Evolutionary conservation across 2,329 filamentous ascomycete genomes (phyloP).

Genomic region (Nothophaeocryptopus gaeumannii): DNA sequence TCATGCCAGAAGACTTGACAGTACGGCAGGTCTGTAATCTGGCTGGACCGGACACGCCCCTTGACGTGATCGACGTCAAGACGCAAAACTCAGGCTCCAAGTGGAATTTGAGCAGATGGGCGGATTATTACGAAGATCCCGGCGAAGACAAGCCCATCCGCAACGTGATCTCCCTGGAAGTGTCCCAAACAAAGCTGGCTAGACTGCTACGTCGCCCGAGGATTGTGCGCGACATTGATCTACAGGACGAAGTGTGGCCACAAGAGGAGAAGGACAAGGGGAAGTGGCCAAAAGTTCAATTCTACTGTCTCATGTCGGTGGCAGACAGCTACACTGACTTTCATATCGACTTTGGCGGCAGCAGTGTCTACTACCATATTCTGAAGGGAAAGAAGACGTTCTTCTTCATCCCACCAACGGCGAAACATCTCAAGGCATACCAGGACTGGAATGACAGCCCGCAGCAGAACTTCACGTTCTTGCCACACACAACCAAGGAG

Average conservation of each 20-base stretch:
- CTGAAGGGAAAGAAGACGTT: slow-evolving; percentile 67
- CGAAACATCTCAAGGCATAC: slow-evolving; percentile 66
- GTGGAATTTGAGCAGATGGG: slow-evolving; percentile 65
- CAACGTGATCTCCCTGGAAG: slow-evolving; percentile 68
- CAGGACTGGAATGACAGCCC: slow-evolving; percentile 69
- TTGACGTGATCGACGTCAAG: slow-evolving; percentile 69
- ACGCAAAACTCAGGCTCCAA: slow-evolving; percentile 64
- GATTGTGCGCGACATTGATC: slow-evolving; percentile 62
- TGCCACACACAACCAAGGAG: slow-evolving; percentile 63
- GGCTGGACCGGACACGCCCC: slow-evolving; percentile 59
- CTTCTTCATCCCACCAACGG: slow-evolving; percentile 68
- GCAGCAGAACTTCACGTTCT: slow-evolving; percentile 64
- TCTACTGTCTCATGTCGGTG: slow-evolving; percentile 69
- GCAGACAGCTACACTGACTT: slow-evolving; percentile 70
- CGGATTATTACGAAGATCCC: slow-evolving; percentile 65
- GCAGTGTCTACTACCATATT: slow-evolving; percentile 69
- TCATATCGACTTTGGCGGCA: slow-evolving; percentile 69
- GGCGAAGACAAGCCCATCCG: slow-evolving; percentile 59
- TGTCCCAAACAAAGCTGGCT: slow-evolving; percentile 62
- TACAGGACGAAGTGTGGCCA: slow-evolving; percentile 57
- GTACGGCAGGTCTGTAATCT: slow-evolving; percentile 63
- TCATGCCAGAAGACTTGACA: slow-evolving; percentile 62
- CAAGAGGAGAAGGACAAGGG: slow-evolving; percentile 52
- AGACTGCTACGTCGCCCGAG: slow-evolving; percentile 61
- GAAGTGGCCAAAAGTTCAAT: slow-evolving; percentile 63